phyloP scores from a whole-genome alignment of 352 stramenopile species.

The Phytophthora niederhauseri region DNA sequence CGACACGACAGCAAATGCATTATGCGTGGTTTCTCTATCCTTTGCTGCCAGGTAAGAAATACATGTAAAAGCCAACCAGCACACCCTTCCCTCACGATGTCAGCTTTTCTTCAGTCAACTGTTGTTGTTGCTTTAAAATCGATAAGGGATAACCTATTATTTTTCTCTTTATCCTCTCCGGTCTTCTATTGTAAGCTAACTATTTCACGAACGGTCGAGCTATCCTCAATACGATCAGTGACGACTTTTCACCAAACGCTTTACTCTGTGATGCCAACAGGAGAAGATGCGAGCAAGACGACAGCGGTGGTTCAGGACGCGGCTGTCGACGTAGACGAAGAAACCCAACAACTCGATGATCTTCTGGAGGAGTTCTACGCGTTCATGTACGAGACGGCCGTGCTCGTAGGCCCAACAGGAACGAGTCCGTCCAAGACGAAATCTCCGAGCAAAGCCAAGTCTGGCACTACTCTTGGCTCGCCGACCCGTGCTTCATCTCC shows the following conservation, averaged over 20 bases:
- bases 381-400: constrained; percentile 63
- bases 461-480: constrained; percentile 6
- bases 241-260: constrained; percentile 21
- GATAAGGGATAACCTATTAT: too few species aligned
- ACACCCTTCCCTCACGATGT: too few species aligned
- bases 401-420: constrained; percentile 42
- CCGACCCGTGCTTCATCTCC: constrained; percentile 33
- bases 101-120: too few species aligned
- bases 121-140: too few species aligned
- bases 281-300: neutral
- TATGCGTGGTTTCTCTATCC: too few species aligned
- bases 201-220: neutral
- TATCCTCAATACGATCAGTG: constrained; percentile 3
- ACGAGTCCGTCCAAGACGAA: constrained; percentile 40
- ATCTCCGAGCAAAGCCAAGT: constrained; percentile 18
- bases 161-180: too few species aligned
- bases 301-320: neutral
- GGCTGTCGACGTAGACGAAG: constrained; percentile 14
- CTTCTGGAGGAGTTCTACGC: constrained; percentile 65
- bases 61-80: too few species aligned
- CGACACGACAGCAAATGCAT: too few species aligned
- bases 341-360: constrained; percentile 32
- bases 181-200: neutral
- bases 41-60: too few species aligned
- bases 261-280: constrained; percentile 3